Evolutionary conservation across 1,139 yeast species (phyloP), one percentile per base, ranked within the genome.

Genomic region (Magnusiomyces sp.): DNA sequence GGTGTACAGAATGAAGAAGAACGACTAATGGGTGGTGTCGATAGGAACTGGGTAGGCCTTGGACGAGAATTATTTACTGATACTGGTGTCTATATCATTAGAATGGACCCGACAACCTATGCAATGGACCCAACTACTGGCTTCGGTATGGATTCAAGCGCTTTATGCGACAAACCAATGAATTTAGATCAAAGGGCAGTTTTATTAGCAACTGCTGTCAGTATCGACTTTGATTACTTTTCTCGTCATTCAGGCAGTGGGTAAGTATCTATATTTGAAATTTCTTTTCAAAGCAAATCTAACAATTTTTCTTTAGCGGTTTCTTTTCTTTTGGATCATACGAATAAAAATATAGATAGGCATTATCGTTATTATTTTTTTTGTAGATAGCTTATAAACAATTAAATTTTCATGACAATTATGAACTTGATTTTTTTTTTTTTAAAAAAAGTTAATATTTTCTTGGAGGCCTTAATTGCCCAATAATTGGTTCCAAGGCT

Each of bases 201-300:
- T 1, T 65, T 92, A 64, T 71, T 92, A 51, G 95, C 90, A 0
- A 84, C 85, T 55, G 95, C 97, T 0, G 83, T 92, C 2, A 83
- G 95, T 57, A 83, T 92, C 55, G 98, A 92, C 66, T 92, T 88
- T 65, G 98, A 92, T 66, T 92, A 89, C 68, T 92, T 92, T 64
- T 87, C 95, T 17, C 75, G 96, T 62, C 96, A 88, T 63, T 83
- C 94, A 50, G 73, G 76, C 29, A 29, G 46, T 11, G 72, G 76
- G 19, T 69, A 70, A 54, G 59, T 51, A 19, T 16, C 17, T n/a
- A 2, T 16, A 11, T 37, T 5, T 34, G 6, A 4, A 5, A 11
- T 16, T 16, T 11, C 9, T 11, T 9, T 17, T 17, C 7, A n/a
- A 34, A 34, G 5, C 38, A 34, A 9, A 16, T 9, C 40, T 9